phyloP scores from a whole-genome alignment of 352 stramenopile genomes.

The Pythium volutum region DNA sequence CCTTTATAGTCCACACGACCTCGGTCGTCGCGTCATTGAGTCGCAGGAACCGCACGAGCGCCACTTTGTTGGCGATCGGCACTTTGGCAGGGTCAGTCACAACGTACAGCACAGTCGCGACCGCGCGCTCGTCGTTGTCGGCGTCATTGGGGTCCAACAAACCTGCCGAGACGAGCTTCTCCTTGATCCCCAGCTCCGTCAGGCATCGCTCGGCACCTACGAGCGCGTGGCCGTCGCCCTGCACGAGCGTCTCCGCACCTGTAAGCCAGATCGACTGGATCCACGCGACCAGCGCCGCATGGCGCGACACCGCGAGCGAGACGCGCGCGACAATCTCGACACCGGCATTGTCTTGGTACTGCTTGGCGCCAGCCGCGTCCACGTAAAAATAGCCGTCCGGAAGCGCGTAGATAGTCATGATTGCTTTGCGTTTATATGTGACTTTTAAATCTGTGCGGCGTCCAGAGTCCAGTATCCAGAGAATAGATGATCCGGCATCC shows the following conservation, averaged over 20 bases:
- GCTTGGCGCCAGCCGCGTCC: background rate
- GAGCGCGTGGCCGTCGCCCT: slow-evolving; percentile 7
- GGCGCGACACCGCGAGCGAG: background rate
- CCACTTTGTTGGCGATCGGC: slow-evolving; percentile 6
- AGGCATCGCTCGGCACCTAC: slow-evolving; percentile 10
- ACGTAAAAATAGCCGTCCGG: slow-evolving; percentile 5
- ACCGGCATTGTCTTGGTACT: slow-evolving; percentile 2
- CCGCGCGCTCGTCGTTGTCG: background rate
- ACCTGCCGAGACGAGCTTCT: slow-evolving; percentile 14
- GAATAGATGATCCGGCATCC: no score
- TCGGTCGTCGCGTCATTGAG: background rate
- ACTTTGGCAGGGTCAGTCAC: slow-evolving; percentile 1
- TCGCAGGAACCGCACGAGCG: slow-evolving; percentile 16
- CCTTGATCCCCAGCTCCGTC: slow-evolving; percentile 7
- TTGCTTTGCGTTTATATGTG: background rate
- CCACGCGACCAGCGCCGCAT: slow-evolving; percentile 10
- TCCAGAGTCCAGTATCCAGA: background rate
- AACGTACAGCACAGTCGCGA: slow-evolving; percentile 12
- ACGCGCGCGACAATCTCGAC: slow-evolving; percentile 4
- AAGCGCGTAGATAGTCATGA: slow-evolving; percentile 1
- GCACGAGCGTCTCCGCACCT: background rate
- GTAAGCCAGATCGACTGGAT: slow-evolving; percentile 9
- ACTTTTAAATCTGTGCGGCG: background rate
- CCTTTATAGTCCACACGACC: slow-evolving; percentile 18
- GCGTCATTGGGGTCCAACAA: background rate